Evolutionary conservation across 2,329 filamentous ascomycete genomes (phyloP), one percentile per base, ranked within the genome.

Genomic region (Coniella vitis): DNA sequence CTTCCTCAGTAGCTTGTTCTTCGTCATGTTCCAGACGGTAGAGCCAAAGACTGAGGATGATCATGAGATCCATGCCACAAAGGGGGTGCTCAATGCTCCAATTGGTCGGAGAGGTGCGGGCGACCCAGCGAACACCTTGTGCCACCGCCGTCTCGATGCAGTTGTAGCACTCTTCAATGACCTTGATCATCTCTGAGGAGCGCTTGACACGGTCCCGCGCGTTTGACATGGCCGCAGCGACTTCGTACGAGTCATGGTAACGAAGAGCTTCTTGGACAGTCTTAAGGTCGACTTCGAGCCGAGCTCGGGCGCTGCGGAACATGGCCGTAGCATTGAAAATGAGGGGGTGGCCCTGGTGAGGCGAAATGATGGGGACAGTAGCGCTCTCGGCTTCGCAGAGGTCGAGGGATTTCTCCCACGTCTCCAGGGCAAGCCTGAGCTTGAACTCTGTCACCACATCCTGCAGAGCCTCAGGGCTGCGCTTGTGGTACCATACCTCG

Each of bases 1-100:
- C 89, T 62, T 94, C 89, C 57, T 87, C 84, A 25, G 83, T 87
- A 31, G 88, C 86, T 21, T 85, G 84, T 72, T 97, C 91, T 57
- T 95, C 90, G 74, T 98, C 93, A 73, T 97, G 90, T 85, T 98
- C 93, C 75, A 98, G 85, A 71, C 90, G 90, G 75, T 96, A 97
- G 61, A 98, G 84, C 93, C 93, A 98, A 58, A 97, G 76, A 62
- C 89, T 96, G 59, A 98, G 84, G 60, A 96, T 93, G 66, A 97
- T 93, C 82, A 98, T 95, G 58, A 97, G 78, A 67, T 98, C 93
- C 72, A 98, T 82, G 55, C 91, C 91, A 63, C 90, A 96, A 51
- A 98, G 83, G 45, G 93, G 90, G 66, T 98, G 91, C 72, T 98
- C 93, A 53, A 97, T 88, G 66, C 91, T 97, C 93, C 93, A 98